Evolutionary conservation across 2,329 filamentous ascomycete species (phyloP), one percentile per base, ranked within the genome.

Genomic region (Paradendryphiella salina): DNA sequence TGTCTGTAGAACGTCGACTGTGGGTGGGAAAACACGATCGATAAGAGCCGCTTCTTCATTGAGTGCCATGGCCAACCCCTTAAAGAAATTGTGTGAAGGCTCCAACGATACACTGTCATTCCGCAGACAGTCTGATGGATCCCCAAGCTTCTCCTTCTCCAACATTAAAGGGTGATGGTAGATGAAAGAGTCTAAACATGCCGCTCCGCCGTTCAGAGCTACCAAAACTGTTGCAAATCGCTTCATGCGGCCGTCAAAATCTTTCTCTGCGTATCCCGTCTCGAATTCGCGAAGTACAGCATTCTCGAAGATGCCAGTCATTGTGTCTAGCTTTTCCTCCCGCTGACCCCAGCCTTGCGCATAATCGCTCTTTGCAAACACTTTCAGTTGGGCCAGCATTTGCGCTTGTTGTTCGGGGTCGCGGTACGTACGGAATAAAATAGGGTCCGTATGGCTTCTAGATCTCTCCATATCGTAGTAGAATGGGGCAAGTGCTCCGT

Each of bases 211-310:
- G 69, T 96, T 95, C 36, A 99, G 79, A 1, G 83, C 82, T 50
- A 89, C 85, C 49, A 99, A 76, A 13, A 99, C 91, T 62, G 90
- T 85, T 2, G 92, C 92, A 73, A 96, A 97, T 66, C 88, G 84
- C 61, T 82, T 85, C 93, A 97, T 96, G 46, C 86, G 82, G 2
- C 90, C 91, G 59, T 96, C 88, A 46, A 95, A 85, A 70, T 99
- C 93, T 76, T 88, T 89, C 35, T 85, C 86, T 70, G 94, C 90
- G 60, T 95, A 96, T 3, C 90, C 94, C 59, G 94, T 88, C 73
- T 95, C 89, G 61, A 99, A 99, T 71, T 99, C 94, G 40, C 88
- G 83, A 43, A 96, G 76, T 3, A 95, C 92, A 3, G 92, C 91
- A 49, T 87, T 91, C 74, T 97, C 93, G 65, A 99, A 99, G 52